Base-by-base conservation (phyloP, 257 asterid genomes). In the Solanum tacnaense region DNA sequence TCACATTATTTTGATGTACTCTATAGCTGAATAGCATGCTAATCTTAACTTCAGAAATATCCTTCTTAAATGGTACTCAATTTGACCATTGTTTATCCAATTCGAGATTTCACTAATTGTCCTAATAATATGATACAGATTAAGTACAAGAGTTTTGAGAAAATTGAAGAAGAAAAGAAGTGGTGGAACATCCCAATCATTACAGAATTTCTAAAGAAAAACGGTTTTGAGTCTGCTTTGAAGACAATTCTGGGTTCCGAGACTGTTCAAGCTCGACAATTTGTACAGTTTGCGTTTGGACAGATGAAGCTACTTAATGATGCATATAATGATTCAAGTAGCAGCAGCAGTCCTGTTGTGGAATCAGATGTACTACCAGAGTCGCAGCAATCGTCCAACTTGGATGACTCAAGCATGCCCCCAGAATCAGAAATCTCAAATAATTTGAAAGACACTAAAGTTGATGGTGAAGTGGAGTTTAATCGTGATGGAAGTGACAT, bases 151-250 rank as follows among this genome's bases (percentile, higher is more conserved):
- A 97, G 97, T 89, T 97, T 97, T 78, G 93, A 94, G 58, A 92
- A 95, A 93, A 91, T 97, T 27, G 98, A 94, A 9, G 98, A 94
- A 67, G 99, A 96, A 93, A 97, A 94, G 91, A 92, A 93, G 86
- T 93, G 98, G 99, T 97, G 99, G 99, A 94, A 93, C 90, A 96
- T 97, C 87, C 99, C 99, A 46, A 87, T 97, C 46, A 90, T 96
- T 75, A 91, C 95, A 23, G 98, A 97, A 35, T 95, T 97, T 93
- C 93, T 97, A 62, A 91, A 93, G 92, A 97, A 94, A 85, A 89
- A 92, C 52, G 96, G 98, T 41, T 87, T 97, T 72, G 99, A 95
- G 87, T 94, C 96, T 87, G 95, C 98, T 29, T 89, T 97, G 87
- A 96, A 94, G 92, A 92, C 91, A 93, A 86, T 96, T 90, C 87